phyloP scores from a whole-genome alignment of 495 filamentous ascomycete species.

The Pyronema omphalodes region DNA sequence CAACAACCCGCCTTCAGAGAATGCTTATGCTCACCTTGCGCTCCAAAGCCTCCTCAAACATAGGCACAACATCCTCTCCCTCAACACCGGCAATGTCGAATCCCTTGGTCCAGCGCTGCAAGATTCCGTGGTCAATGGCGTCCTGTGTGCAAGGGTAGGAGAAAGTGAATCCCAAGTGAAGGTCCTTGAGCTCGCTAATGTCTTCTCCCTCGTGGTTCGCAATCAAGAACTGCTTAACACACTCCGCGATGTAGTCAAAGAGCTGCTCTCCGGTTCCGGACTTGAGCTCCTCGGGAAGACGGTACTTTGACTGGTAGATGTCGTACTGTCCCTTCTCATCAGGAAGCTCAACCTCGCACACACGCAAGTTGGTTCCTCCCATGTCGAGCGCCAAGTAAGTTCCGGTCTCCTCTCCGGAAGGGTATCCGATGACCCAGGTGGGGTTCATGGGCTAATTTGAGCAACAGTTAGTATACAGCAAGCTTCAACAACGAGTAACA shows the following conservation, averaged over 20 bases:
- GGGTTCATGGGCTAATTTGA: slow-evolving; percentile 80
- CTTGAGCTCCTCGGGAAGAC: slow-evolving; percentile 89
- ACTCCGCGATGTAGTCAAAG: slow-evolving; percentile 97
- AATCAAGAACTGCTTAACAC: slow-evolving; percentile 87
- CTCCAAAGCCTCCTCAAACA: slow-evolving; percentile 66
- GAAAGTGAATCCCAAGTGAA: slow-evolving; percentile 93
- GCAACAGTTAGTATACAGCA: slow-evolving; percentile 9
- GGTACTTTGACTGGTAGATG: slow-evolving; percentile 97
- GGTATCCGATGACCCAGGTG: slow-evolving; percentile 92
- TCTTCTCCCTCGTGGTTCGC: slow-evolving; percentile 60
- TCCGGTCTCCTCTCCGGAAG: slow-evolving; percentile 73
- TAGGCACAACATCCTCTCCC: slow-evolving; percentile 82
- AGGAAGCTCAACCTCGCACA: slow-evolving; percentile 86
- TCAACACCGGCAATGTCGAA: slow-evolving; percentile 96
- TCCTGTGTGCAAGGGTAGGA: slow-evolving; percentile 94
- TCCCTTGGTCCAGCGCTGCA: slow-evolving; percentile 97
- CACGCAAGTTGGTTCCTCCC: slow-evolving; percentile 95
- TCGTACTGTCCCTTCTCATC: slow-evolving; percentile 90
- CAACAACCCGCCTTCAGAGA: not conserved
- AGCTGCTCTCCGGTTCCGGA: slow-evolving; percentile 78
- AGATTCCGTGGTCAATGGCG: slow-evolving; percentile 85
- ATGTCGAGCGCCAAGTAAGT: slow-evolving; percentile 91
- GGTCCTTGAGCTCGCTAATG: slow-evolving; percentile 38
- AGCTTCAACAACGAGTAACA: not conserved
- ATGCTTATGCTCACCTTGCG: slow-evolving; percentile 40